Base-by-base conservation (phyloP, 176 grass and related monocot genomes). In the Cenchrus fungigraminus region DNA sequence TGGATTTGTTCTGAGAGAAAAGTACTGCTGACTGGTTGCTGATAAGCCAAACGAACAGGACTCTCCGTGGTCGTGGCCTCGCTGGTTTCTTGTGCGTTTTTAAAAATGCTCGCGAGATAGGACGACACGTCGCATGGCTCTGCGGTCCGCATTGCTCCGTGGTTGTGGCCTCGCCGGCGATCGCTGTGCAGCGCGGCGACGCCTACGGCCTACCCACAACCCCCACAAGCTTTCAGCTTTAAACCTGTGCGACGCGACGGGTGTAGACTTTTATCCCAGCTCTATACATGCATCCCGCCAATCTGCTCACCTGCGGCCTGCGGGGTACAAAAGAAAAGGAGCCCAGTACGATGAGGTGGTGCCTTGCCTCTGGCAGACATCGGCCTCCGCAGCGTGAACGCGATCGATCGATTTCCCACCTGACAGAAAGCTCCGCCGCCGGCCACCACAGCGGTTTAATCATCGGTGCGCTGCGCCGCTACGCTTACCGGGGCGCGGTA, bases 401-500 rank as follows among this genome's bases (percentile, higher is more conserved):
- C 16, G 22, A 28, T 4, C 56, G 34, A 81, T 77, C 84, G 84
- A 71, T 58, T 74, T 47, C 83, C 0, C 6, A 25, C 22, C 62
- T 60, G 82, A 70, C 86, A 76, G 29, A 22, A 25, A 29, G 43
- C 82, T 53, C 9, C 16, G 52, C 15, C 9, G n/a, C 51, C 15
- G 37, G 37, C 37, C 37, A 40, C 37, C 45, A 40, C 46, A 34
- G 60, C 8, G 66, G 65, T 44, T 59, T 46, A 46, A 46, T 46
- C 81, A 77, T 74, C 53, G 77, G 57, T 46, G 31, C 32, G 65
- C 37, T 40, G 4, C 37, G 37, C 37, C 37, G 4, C 37, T 40
- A 40, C 37, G 37, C 37, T 74, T 58, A 83, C 88, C 66, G 84
- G 66, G 79, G 43, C 84, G 74, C 84, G 79, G 79, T 90, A 90